These are phyloP conservation scores for Colletotrichum chlorophyti DNA, from an alignment of 2,329 filamentous ascomycete species.

Conservation along the genomic window DNA sequence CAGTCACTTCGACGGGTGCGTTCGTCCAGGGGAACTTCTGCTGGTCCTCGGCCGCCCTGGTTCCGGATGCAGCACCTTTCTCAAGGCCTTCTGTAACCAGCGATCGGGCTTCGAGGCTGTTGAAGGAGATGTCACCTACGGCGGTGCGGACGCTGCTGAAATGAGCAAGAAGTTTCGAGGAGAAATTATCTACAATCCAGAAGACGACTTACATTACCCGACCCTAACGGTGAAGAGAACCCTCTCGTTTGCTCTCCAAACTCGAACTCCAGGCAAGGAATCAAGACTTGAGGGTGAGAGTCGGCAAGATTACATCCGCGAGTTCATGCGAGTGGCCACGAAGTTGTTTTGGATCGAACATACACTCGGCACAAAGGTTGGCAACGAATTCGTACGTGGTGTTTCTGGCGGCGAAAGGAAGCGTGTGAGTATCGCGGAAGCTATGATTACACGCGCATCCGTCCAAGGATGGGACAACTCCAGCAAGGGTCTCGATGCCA, in stretches of 20 bases:
- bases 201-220: constrained; percentile 73
- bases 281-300: constrained; percentile 63
- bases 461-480: constrained; percentile 78
- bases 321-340: constrained; percentile 66
- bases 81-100: constrained; percentile 74
- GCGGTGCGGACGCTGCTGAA: constrained; percentile 50
- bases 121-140: constrained; percentile 70
- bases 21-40: constrained; percentile 63
- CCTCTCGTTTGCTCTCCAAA: constrained; percentile 70
- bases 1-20: constrained; percentile 61
- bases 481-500: constrained; percentile 69
- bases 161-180: constrained; percentile 63
- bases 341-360: constrained; percentile 76
- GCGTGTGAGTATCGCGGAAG: constrained; percentile 79
- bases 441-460: constrained; percentile 64
- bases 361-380: constrained; percentile 71
- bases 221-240: constrained; percentile 73
- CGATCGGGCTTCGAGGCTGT: constrained; percentile 68
- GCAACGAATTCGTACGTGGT: constrained; percentile 68
- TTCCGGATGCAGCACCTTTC: constrained; percentile 62
- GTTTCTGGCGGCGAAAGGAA: constrained; percentile 73
- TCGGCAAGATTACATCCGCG: constrained; percentile 59
- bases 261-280: constrained; percentile 61
- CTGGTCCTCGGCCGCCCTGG: constrained; percentile 64
- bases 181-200: constrained; percentile 73